Base-by-base conservation (phyloP, 148 eudicot genomes). In the Spergularia marina region DNA sequence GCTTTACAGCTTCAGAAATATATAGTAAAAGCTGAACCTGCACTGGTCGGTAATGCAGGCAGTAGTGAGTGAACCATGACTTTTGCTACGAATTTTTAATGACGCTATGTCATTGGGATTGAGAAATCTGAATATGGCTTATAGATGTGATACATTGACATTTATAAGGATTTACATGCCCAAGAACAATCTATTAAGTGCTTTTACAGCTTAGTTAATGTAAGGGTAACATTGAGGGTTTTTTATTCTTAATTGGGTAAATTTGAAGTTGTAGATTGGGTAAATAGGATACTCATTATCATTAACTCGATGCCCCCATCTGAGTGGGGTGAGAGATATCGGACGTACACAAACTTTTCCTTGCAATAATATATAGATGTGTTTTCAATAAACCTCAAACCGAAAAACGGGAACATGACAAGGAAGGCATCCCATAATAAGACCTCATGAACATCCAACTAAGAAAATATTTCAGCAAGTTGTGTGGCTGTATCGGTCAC, bases 71-170 rank as follows among this genome's bases (percentile, higher is more conserved):
- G 51, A 68, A 49, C 54, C 23, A 53, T 78, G 65, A 54, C 17
- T 53, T 70, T 71, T 15, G 65, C 13, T 20, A 8, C 5, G 3
- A 2, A 62, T 53, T 20, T 30, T 34, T 30, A 66, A 39, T 53
- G 14, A 20, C 74, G 58, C 17, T 55, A 54, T 10, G 23, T 0
- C 53, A 68, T 79, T 52, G 82, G 74, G 82, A 74, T 79, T 74
- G 82, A 74, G 74, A 79, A 74, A 47, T 68, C 70, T 79, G 18
- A 52, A 49, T 68, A 41, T 59, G 63, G 73, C 71, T 79, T 74
- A 59, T 66, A 40, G 70, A 60, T 74, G 64, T 68, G 36, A 69
- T 79, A 72, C 53, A 74, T 57, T 23, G 18, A 68, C 77, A 60
- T 68, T 74, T 30, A 67, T 52, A 68, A 61, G 57, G 53, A 12